Evolutionary conservation across 1,139 yeast genomes (phyloP), one percentile per base, ranked within the genome.

Genomic region (Kodamaea derodonti): DNA sequence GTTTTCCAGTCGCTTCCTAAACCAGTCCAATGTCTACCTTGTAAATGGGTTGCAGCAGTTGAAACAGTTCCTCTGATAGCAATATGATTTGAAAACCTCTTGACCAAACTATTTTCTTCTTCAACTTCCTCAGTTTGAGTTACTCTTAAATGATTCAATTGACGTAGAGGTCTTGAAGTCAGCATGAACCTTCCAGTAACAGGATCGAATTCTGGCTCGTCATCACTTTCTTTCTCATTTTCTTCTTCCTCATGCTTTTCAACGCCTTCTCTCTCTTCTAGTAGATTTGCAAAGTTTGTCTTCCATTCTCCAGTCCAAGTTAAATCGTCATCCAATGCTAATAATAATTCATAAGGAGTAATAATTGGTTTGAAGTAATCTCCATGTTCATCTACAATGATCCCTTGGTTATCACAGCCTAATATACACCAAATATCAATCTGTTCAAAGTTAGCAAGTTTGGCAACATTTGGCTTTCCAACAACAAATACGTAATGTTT

Each of bases 391-490:
- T 88, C 95, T 20, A 90, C 60, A 28, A 92, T 80, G 14, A 92
- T 82, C 4, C 98, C 97, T 38, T 95, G 92, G 48, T 88, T 88
- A 12, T 95, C 90, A 58, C 99, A 94, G 0, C 98, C 98, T 15
- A 92, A 61, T 13, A 92, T 77, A 51, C 95, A 90, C 97, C 98
- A 92, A 18, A 85, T 72, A 48, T 92, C 98, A 13, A 92, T 76
- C 14, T 80, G 80, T 44, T 90, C 97, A 54, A 94, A 92, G 57
- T 92, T 92, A 10, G 98, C 98, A 36, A 92, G 67, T 51, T 92
- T 92, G 27, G 98, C 95, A 4, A 92, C 97, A 52, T 92, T 92
- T n/a, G 97, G 97, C 55, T 94, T 94, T 12, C 99, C 99, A 6
- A 92, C 97, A 5, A 90, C 97, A 62, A 92, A 88, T 49, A 87